Evolutionary conservation across 495 filamentous ascomycete species (phyloP).

Genomic region (Penicillium cosmopolitanum): DNA sequence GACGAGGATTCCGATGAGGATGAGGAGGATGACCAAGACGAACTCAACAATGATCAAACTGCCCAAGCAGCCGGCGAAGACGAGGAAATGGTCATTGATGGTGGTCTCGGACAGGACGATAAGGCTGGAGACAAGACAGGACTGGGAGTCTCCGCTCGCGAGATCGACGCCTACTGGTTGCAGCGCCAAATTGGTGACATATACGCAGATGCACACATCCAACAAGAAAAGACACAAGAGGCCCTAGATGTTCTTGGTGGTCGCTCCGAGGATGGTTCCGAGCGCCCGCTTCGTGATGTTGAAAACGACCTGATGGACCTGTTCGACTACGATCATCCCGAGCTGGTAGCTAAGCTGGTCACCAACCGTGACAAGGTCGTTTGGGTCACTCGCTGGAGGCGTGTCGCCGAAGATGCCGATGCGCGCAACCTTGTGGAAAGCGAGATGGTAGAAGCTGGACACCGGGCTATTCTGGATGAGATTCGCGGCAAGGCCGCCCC

Average conservation of each 20-base stretch:
- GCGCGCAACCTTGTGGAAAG: constrained; percentile 79
- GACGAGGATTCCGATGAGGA: constrained; percentile 75
- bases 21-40: constrained; percentile 56
- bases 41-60: constrained; percentile 51
- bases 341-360: constrained; percentile 90
- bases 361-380: constrained; percentile 89
- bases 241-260: constrained; percentile 81
- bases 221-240: constrained; percentile 83
- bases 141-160: constrained; percentile 69
- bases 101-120: constrained; percentile 46
- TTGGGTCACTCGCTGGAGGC: constrained; percentile 90
- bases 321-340: constrained; percentile 95
- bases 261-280: constrained; percentile 75
- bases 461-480: constrained; percentile 85
- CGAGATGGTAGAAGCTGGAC: constrained; percentile 88
- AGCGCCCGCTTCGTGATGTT: constrained; percentile 83
- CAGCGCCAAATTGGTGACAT: constrained; percentile 87
- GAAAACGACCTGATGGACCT: constrained; percentile 99
- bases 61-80: constrained; percentile 50
- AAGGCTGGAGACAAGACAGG: constrained; percentile 56
- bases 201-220: constrained; percentile 86
- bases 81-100: constrained; percentile 84
- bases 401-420: constrained; percentile 77
- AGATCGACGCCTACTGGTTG: constrained; percentile 97
- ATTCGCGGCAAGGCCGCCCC: constrained; percentile 65